phyloP scores from a whole-genome alignment of 768 basidiomycete genomes.

The Psilocybe cubensis region DNA sequence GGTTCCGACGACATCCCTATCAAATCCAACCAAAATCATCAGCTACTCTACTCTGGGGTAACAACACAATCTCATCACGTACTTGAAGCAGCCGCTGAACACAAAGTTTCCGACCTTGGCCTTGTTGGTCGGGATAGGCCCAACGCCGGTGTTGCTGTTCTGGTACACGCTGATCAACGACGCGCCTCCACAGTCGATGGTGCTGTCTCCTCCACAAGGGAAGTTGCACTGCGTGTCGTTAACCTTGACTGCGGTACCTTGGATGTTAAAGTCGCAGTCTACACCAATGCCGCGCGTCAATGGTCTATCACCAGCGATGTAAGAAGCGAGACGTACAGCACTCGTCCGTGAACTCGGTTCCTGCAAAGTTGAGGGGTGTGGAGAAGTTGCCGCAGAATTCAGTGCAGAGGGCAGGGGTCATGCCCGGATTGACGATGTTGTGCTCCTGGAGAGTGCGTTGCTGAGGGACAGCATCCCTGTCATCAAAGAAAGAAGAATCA shows the following conservation, averaged over 20 bases:
- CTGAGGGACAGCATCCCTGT: constrained; percentile 17
- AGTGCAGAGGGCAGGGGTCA: constrained; percentile 25
- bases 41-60: background rate
- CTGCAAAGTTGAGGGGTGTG: constrained; percentile 20
- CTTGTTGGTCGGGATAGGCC: constrained; percentile 14
- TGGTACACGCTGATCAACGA: constrained; percentile 17
- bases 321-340: constrained; percentile 23
- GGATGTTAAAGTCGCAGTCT: constrained; percentile 24
- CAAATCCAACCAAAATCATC: background rate
- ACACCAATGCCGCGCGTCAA: too few species aligned
- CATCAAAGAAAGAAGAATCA: background rate
- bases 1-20: constrained; percentile 6
- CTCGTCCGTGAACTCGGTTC: constrained; percentile 22
- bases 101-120: constrained; percentile 15
- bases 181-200: constrained; percentile 48
- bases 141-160: constrained; percentile 10
- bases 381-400: constrained; percentile 21
- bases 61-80: background rate
- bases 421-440: constrained; percentile 12
- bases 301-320: background rate
- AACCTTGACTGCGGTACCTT: constrained; percentile 16
- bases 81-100: constrained; percentile 20
- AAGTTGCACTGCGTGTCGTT: constrained; percentile 40
- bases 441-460: constrained; percentile 20
- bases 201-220: constrained; percentile 46